Evolutionary conservation across 2,329 filamentous ascomycete genomes (phyloP), one percentile per base, ranked within the genome.

Genomic region (Apiospora saccharicola): DNA sequence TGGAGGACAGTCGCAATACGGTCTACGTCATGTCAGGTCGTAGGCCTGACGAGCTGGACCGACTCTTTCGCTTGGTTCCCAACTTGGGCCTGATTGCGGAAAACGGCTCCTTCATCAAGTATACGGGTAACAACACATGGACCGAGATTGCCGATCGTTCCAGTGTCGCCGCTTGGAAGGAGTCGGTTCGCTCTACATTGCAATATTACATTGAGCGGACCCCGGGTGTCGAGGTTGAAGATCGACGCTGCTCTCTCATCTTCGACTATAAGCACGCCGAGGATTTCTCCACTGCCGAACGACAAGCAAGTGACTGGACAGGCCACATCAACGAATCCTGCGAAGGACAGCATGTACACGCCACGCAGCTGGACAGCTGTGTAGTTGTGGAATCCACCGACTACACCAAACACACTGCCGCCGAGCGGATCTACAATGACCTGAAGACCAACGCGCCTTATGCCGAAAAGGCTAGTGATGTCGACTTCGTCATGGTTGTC

Each of bases 291-390:
- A 88, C 90, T 34, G 95, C 95, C 0, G 87, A 89, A 72, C 91
- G 94, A 26, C 93, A 95, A 77, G 96, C 95, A 0, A 93, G 92
- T 26, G 96, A 98, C 80, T 97, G 95, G 79, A 94, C 94, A 0
- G 95, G 94, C 74, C 95, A 98, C 78, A 96, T 98, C 86, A 98
- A 98, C 79, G 95, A 98, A 79, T 93, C 94, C 0, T 98, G 95
- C 80, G 92, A 94, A 79, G 90, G 89, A 71, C 94, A 97, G 82
- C 89, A 91, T 44, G 93, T 98, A 5, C 94, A 95, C 79, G 96
- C 96, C 6, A 90, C 97, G 24, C 92, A 93, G 1, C 86, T 94
- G 19, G 93, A 96, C 72, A 91, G 94, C 44, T 93, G 91, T 57
- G 91, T 98, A 69, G 87, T 95, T 14, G 94, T 98, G 22, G 95